A percentile compares a stretch with the other conserved stretches of the same genome.
These are phyloP conservation scores for Solanum okadae DNA, from an alignment of 257 asterid species.

Conservation along the genomic window DNA sequence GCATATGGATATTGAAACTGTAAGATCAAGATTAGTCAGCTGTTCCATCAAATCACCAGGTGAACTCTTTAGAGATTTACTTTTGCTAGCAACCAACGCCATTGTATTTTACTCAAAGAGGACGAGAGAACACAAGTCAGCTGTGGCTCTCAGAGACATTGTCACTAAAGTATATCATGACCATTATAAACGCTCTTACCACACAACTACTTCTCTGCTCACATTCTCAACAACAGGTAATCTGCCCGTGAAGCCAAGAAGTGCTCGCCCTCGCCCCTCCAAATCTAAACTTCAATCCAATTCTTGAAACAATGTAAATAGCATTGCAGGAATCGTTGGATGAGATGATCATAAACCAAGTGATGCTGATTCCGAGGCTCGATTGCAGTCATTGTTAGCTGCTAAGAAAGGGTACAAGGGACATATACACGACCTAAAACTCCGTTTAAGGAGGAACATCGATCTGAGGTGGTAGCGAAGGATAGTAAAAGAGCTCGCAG, in stretches of 20 bases:
- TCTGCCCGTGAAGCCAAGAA: conserved; percentile 69
- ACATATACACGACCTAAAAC: background rate
- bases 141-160: conserved; percentile 42
- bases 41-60: conserved; percentile 34
- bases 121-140: conserved; percentile 74
- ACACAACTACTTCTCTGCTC: conserved; percentile 32
- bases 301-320: conserved; percentile 1
- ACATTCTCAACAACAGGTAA: conserved; percentile 25
- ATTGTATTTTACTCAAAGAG: conserved; percentile 68
- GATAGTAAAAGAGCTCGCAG: background rate
- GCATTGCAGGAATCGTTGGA: background rate
- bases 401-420: conserved; percentile 34
- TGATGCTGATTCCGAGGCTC: conserved; percentile 5
- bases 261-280: conserved; percentile 53
- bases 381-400: conserved; percentile 14
- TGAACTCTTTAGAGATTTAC: conserved; percentile 79
- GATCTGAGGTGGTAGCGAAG: background rate
- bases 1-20: conserved; percentile 64
- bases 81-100: conserved; percentile 65
- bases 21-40: conserved; percentile 48
- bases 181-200: conserved; percentile 15
- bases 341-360: background rate
- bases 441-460: background rate
- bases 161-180: conserved; percentile 48
- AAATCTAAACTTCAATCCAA: conserved; percentile 13